Base-by-base conservation (phyloP, 1,284 basidiomycete genomes). In the Sporisorium sorghi region DNA sequence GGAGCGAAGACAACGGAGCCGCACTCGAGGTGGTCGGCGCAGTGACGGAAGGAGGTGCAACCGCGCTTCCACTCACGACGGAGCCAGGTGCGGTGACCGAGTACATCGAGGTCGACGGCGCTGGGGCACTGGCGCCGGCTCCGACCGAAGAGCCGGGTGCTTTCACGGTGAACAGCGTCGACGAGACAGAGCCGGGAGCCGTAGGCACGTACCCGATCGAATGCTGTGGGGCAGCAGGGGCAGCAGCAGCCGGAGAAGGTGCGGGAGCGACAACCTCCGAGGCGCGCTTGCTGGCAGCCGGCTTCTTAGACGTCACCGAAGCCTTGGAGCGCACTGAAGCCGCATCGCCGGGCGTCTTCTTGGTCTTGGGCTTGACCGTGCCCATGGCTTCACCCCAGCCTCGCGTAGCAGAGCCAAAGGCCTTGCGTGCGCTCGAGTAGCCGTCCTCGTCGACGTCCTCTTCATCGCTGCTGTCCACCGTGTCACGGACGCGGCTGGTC, bases 311-410 rank as follows among this genome's bases (percentile, higher is more conserved):
- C 8, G 52, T 50, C 8, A 43, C 59, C 12, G 63, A 62, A 1
- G 48, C 55, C 55, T 65, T 73, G 33, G 73, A 75, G 19, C 67
- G 48, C 35, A 75, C 67, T 21, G 57, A 59, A 7, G 26, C 72
- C 15, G 72, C 54, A 39, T 69, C 72, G 2, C 62, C 64, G 0
- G 58, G 60, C 35, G 44, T 47, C 64, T 71, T 71, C 49, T 55
- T 65, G 7, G 47, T 49, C 51, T 62, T 66, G 14, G 69, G 65
- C 64, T 72, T 69, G 48, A 48, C 42, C 11, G 63, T 68, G 7
- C 81, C 81, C 46, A 66, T 81, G 12, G 80, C 80, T 50, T 76
- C 68, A 23, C 80, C 80, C 50, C 68, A 74, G 26, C 76, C 67
- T 8, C 77, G 63, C 21, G 71, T 78, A 5, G 79, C 76, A 33